phyloP scores from a whole-genome alignment of 1,284 basidiomycete genomes.

The Heliocybe sulcata region DNA sequence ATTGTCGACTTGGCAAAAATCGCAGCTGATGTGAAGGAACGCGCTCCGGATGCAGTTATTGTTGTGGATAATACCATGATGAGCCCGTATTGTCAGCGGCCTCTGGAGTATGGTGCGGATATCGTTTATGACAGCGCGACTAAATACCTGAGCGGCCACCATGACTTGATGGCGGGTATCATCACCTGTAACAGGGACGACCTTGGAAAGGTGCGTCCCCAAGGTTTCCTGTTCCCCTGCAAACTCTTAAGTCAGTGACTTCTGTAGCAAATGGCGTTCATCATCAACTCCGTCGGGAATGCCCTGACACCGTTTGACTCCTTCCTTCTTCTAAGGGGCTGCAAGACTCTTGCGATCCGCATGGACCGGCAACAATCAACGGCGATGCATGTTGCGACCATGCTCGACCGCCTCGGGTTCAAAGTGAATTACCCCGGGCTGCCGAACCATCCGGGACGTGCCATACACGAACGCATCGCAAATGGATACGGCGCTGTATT shows the following conservation, averaged over 20 bases:
- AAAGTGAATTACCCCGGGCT: conserved; percentile 93
- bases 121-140: conserved; percentile 98
- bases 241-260: not conserved
- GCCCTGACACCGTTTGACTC: conserved; percentile 93
- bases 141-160: conserved; percentile 97
- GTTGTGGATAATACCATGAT: conserved; percentile 99
- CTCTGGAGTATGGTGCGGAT: conserved; percentile 93
- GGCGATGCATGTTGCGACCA: conserved; percentile 80
- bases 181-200: conserved; percentile 92
- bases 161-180: conserved; percentile 98
- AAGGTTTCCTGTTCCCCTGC: not conserved
- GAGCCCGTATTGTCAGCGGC: conserved; percentile 97
- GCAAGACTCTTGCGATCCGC: conserved; percentile 95
- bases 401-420: conserved; percentile 86
- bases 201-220: conserved; percentile 63
- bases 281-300: conserved; percentile 97
- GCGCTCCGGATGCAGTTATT: conserved; percentile 76
- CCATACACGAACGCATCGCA: conserved; percentile 85
- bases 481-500: conserved; percentile 91
- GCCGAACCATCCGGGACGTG: conserved; percentile 74
- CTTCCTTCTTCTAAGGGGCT: conserved; percentile 92
- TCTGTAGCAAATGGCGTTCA: conserved; percentile 77
- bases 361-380: conserved; percentile 93
- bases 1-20: conserved; percentile 88
- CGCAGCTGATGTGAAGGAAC: conserved; percentile 74